Percentiles rank a stretch among this genome's conserved stretches.
These are phyloP conservation scores for Aspergillus coremiiformis DNA, from an alignment of 495 filamentous ascomycete genomes.

Conservation along the genomic window DNA sequence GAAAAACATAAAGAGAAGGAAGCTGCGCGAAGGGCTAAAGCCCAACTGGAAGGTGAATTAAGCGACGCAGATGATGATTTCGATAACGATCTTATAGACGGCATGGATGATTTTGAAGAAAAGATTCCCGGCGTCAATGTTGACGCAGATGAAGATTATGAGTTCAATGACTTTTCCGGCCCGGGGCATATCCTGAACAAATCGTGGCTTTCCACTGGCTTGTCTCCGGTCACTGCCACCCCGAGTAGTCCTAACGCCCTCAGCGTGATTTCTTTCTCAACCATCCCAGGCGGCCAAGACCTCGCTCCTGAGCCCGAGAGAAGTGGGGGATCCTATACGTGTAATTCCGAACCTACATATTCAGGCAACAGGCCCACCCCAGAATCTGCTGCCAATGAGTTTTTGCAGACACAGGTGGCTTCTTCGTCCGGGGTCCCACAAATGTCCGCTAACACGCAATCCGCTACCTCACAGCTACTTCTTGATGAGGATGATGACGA, in stretches of 20 bases:
- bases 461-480: slow-evolving; percentile 9
- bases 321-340: background rate
- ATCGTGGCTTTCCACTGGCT: slow-evolving; percentile 29
- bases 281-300: background rate
- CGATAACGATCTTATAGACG: slow-evolving; percentile 63
- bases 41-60: slow-evolving; percentile 35
- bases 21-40: slow-evolving; percentile 35
- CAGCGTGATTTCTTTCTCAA: background rate
- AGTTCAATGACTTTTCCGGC: slow-evolving; percentile 29
- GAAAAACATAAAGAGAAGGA: slow-evolving; percentile 75
- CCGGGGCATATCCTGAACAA: slow-evolving; percentile 27
- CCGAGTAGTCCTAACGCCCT: slow-evolving; percentile 23
- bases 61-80: slow-evolving; percentile 51
- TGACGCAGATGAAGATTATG: slow-evolving; percentile 53
- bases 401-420: background rate
- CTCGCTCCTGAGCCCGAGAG: background rate
- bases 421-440: background rate
- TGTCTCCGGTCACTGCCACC: slow-evolving; percentile 35
- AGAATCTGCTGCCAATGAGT: background rate
- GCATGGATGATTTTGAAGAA: slow-evolving; percentile 68
- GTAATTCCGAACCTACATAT: background rate
- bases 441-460: background rate
- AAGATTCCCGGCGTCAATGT: slow-evolving; percentile 67
- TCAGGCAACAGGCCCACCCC: background rate
- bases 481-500: slow-evolving; percentile 70